Conservation (phyloP, 805 yeast species). For the Myxozyma neotropica region DNA sequence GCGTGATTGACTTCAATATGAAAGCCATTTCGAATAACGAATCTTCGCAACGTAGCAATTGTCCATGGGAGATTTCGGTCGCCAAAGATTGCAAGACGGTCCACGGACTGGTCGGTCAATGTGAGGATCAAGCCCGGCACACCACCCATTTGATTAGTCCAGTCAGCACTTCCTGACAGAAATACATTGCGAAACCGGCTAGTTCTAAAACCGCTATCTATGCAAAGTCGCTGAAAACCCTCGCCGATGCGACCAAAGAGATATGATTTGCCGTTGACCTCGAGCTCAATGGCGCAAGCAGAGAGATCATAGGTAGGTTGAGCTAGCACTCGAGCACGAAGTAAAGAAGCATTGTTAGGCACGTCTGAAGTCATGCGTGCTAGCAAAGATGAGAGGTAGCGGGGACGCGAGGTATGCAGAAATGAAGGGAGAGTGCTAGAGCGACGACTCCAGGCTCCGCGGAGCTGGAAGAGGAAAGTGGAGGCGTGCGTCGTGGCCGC, state of each 20-base stretch:
- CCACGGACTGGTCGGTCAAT: slow-evolving; percentile 72
- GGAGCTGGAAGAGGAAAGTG: slow-evolving; percentile 2
- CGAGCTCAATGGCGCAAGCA: slow-evolving; percentile 15
- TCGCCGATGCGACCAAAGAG: slow-evolving; percentile 81
- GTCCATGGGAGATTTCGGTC: slow-evolving; percentile 54
- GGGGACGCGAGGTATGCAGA: not conserved
- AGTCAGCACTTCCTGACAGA: slow-evolving; percentile 73
- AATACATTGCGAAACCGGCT: slow-evolving; percentile 66
- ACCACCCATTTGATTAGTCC: slow-evolving; percentile 81
- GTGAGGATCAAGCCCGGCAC: slow-evolving; percentile 87
- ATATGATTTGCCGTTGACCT: slow-evolving; percentile 41
- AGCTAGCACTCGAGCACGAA: slow-evolving; percentile 16
- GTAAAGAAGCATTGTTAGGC: not conserved
- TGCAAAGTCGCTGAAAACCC: slow-evolving; percentile 78
- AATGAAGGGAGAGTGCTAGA: not conserved
- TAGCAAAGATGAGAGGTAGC: not conserved
- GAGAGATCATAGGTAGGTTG: slow-evolving; percentile 24
- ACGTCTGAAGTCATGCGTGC: not conserved
- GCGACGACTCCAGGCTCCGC: slow-evolving; percentile 12
- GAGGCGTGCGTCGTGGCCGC: slow-evolving; percentile 5
- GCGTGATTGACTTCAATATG: slow-evolving; percentile 45
- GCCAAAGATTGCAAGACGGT: slow-evolving; percentile 59
- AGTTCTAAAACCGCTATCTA: slow-evolving; percentile 60
- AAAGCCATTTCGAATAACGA: slow-evolving; percentile 78
- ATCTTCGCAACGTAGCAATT: slow-evolving; percentile 80